A percentile compares a stretch with the other conserved stretches of the same genome.
Conservation (phyloP, 2,329 filamentous ascomycete genomes). For the Beauveria australis region DNA sequence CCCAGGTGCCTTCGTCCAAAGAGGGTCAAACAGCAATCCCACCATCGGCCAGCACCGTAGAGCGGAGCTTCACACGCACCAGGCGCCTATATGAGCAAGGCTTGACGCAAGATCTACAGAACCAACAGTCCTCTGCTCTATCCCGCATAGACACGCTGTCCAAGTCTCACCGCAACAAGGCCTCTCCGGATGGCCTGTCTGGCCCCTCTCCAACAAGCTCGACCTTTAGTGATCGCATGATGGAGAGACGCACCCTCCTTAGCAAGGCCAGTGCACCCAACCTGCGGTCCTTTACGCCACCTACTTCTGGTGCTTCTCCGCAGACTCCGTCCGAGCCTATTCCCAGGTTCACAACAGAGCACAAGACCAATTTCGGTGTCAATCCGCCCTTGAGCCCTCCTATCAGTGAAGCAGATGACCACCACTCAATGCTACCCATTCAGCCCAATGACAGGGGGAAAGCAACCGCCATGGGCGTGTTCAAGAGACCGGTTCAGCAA, state of each 20-base stretch:
- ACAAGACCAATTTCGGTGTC: conserved; percentile 23
- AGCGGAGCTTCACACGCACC: conserved; percentile 61
- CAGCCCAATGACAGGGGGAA: conserved; percentile 73
- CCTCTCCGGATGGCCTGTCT: conserved; percentile 42
- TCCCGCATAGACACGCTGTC: conserved; percentile 74
- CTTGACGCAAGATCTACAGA: conserved; percentile 68
- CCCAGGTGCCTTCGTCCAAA: conserved; percentile 48
- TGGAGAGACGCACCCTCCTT: conserved; percentile 36
- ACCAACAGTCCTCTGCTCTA: conserved; percentile 68
- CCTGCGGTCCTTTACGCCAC: conserved; percentile 49
- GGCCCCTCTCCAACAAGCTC: conserved; percentile 37
- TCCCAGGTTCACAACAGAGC: conserved; percentile 26
- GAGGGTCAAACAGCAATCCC: conserved; percentile 35
- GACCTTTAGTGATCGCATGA: conserved; percentile 38
- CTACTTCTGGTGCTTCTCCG: conserved; percentile 31
- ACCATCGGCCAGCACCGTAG: conserved; percentile 32
- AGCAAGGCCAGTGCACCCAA: conserved; percentile 61
- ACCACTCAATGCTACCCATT: conserved; percentile 54
- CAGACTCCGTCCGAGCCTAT: conserved; percentile 30
- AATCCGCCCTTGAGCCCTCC: conserved; percentile 42
- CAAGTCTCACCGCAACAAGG: conserved; percentile 43
- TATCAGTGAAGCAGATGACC: conserved; percentile 65
- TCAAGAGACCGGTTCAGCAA: conserved; percentile 62
- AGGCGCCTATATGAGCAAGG: conserved; percentile 77
- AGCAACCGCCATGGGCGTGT: conserved; percentile 58